Percentiles rank a stretch among this genome's conserved stretches.
These are phyloP conservation scores for Aspergillus biplanus DNA, from an alignment of 495 filamentous ascomycete species.

Conservation along the genomic window DNA sequence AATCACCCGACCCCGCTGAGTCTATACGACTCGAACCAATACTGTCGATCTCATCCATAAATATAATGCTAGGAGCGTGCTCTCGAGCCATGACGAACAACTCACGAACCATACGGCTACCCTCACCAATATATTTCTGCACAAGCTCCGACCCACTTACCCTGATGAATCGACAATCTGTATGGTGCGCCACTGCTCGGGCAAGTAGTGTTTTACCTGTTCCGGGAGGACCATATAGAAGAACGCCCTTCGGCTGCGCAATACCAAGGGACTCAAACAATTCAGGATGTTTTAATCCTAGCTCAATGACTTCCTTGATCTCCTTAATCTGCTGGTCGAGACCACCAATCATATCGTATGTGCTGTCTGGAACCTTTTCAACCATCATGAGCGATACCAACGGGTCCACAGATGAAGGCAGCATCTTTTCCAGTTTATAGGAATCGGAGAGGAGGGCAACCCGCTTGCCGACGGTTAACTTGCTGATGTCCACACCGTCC, in stretches of 20 bases:
- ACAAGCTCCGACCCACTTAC: slow-evolving; percentile 95
- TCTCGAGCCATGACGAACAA: slow-evolving; percentile 99
- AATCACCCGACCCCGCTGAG: slow-evolving; percentile 91
- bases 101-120: slow-evolving; percentile 97
- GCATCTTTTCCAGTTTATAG: slow-evolving; percentile 98
- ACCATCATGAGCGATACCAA: slow-evolving; percentile 99
- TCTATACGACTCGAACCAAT: slow-evolving; percentile 98
- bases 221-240: slow-evolving; percentile 95
- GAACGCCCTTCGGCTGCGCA: slow-evolving; percentile 95
- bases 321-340: slow-evolving; percentile 99
- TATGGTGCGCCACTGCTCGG: slow-evolving; percentile 95
- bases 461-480: slow-evolving; percentile 96
- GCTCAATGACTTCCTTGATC: slow-evolving; percentile 99
- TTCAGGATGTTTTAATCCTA: slow-evolving; percentile 97
- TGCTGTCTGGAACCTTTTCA: slow-evolving; percentile 98
- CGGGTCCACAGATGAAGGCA: slow-evolving; percentile 95
- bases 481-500: slow-evolving; percentile 90
- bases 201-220: slow-evolving; percentile 97
- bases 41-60: slow-evolving; percentile 99
- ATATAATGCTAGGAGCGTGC: slow-evolving; percentile 99
- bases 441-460: slow-evolving; percentile 94
- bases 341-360: slow-evolving; percentile 99
- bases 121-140: slow-evolving; percentile 99
- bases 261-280: slow-evolving; percentile 98
- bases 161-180: slow-evolving; percentile 98